Conservation (phyloP, 2,329 filamentous ascomycete species). For the Sclerotinia borealis region DNA sequence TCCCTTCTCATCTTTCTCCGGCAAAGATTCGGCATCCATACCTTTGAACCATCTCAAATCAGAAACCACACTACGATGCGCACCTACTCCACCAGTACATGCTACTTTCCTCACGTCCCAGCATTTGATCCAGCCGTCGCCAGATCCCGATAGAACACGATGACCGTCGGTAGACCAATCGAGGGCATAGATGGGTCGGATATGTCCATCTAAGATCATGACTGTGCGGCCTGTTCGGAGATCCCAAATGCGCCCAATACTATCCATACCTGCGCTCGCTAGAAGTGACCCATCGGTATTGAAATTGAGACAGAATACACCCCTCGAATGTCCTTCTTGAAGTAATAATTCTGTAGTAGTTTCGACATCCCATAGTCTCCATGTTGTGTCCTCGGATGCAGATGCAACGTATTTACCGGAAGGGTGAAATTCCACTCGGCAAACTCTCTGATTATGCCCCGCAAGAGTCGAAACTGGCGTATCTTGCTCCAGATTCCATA, state of each 20-base stretch:
- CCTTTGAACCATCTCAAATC: constrained; percentile 95
- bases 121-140: constrained; percentile 94
- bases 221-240: constrained; percentile 85
- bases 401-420: constrained; percentile 86
- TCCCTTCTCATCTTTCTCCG: constrained; percentile 60
- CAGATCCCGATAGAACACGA: constrained; percentile 85
- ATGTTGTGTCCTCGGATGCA: constrained; percentile 92
- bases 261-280: constrained; percentile 89
- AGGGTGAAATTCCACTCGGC: constrained; percentile 89
- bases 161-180: constrained; percentile 92
- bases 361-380: constrained; percentile 92
- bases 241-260: constrained; percentile 94
- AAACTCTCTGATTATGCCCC: constrained; percentile 82
- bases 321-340: constrained; percentile 91
- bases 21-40: constrained; percentile 62
- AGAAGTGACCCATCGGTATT: constrained; percentile 86
- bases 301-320: constrained; percentile 86
- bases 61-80: constrained; percentile 85
- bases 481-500: constrained; percentile 86
- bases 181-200: constrained; percentile 86
- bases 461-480: constrained; percentile 76
- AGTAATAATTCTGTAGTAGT: constrained; percentile 77
- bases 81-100: constrained; percentile 77
- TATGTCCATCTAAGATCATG: constrained; percentile 84
- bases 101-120: constrained; percentile 94